Base-by-base conservation (phyloP, 2,329 filamentous ascomycete species). In the Samsoniella hepiali region DNA sequence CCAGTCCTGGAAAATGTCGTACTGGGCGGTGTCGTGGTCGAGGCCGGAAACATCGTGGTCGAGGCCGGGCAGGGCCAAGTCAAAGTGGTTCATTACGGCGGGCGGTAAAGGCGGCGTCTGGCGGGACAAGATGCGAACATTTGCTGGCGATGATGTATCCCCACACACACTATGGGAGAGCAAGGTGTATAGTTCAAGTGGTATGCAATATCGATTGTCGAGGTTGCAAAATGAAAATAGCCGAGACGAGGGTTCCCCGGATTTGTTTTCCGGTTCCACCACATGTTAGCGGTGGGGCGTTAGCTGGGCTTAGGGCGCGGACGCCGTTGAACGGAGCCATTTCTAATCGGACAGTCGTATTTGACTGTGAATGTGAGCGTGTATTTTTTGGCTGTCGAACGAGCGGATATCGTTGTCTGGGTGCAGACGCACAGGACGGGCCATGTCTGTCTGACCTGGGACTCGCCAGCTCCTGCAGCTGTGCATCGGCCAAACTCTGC, bases 271-370 rank as follows among this genome's bases (percentile, higher is more conserved):
- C 47, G 59, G 59, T 62, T 56, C 59, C 59, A 62, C 59, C 49
- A 45, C 59, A 62, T 62, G 59, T 62, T 62, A 47, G 51, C 38
- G 59, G 59, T 55, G 59, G 59, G 59, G 31, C 59, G 22, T 55
- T n/a, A 27, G 51, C 29, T 49, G 40, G 3, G 11, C 31, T 40
- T 62, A 62, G 59, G 59, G 59, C 59, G 59, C 56, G 29, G 15
- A 22, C 45, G 57, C 57, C 57, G 47, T 32, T 51, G 47, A 51
- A 59, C 57, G 57, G 57, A 59, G 57, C 57, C 34, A n/a, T 59
- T 32, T 32, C 17, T 17, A 51, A 47, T 51, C 57, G 34, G 57
- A 22, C 15, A 47, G 17, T 27, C 40, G 22, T 38, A 5, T 8
- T 51, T 17, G 32, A 59, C 51, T 9, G 27, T 22, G 36, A 44